phyloP scores from a whole-genome alignment of 2,329 filamentous ascomycete species.

The Botrytis sinoallii region DNA sequence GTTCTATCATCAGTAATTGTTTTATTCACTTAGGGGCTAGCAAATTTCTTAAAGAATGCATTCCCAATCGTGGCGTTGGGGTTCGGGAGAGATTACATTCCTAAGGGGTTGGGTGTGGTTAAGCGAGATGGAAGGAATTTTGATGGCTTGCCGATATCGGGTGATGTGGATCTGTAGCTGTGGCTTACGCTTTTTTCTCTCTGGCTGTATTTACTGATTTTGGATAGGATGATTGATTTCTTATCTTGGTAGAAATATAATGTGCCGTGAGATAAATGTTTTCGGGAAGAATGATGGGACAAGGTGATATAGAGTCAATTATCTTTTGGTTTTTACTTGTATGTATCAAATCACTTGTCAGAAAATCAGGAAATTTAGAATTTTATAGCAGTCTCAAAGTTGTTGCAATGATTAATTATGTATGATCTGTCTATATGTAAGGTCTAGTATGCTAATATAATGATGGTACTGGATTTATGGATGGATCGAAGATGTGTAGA shows the following conservation, averaged over 20 bases:
- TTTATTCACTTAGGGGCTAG: not conserved
- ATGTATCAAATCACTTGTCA: not conserved
- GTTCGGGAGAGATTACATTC: not conserved
- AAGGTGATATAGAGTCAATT: not conserved
- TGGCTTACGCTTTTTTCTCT: not conserved
- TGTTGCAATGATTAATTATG: accelerated
- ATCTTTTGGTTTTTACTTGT: not conserved
- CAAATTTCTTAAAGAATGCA: not conserved
- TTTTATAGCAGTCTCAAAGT: not conserved
- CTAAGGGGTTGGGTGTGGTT: not conserved
- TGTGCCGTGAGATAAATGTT: not conserved
- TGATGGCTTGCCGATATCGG: not conserved
- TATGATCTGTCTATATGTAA: not conserved
- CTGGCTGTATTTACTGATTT: not conserved
- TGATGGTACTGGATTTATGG: not conserved
- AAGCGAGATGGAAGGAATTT: not conserved
- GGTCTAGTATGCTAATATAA: not conserved
- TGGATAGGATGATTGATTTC: not conserved
- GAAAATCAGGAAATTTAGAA: not conserved
- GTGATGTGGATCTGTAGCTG: not conserved
- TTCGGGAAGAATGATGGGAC: not conserved
- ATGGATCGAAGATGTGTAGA: not conserved
- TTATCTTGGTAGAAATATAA: not conserved
- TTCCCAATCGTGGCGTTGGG: not conserved
- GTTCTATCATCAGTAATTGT: not conserved